These are phyloP conservation scores for Cylindrodendrum hubeiense DNA, from an alignment of 2,329 filamentous ascomycete species.

Conservation along the genomic window DNA sequence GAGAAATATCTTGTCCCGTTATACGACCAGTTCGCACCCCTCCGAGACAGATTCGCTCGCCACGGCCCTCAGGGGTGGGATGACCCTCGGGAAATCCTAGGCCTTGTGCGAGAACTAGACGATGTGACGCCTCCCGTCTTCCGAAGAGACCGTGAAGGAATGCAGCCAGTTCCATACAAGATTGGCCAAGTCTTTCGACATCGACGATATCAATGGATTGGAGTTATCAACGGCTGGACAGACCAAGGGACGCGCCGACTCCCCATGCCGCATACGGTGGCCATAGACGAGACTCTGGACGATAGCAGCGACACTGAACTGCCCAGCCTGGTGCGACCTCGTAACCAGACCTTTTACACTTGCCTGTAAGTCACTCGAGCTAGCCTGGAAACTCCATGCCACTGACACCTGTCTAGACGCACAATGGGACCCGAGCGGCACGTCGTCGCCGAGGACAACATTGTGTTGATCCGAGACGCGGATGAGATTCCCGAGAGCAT, in stretches of 20 bases:
- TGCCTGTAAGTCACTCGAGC: slow-evolving; percentile 76
- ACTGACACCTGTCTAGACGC: slow-evolving; percentile 41
- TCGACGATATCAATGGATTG: slow-evolving; percentile 81
- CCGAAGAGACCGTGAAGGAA: slow-evolving; percentile 43
- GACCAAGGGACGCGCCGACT: slow-evolving; percentile 53
- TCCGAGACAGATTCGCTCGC: slow-evolving; percentile 43
- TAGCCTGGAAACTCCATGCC: not conserved
- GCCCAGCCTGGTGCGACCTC: slow-evolving; percentile 42
- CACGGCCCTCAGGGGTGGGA: slow-evolving; percentile 44
- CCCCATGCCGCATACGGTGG: slow-evolving; percentile 42
- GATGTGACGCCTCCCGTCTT: slow-evolving; percentile 52
- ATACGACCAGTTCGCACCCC: slow-evolving; percentile 59
- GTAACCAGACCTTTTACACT: slow-evolving; percentile 75
- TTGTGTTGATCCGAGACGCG: slow-evolving; percentile 69
- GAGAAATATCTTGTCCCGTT: slow-evolving; percentile 75
- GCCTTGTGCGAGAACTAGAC: slow-evolving; percentile 59
- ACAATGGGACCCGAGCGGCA: slow-evolving; percentile 51
- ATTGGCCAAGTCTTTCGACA: slow-evolving; percentile 91
- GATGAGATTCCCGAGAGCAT: slow-evolving; percentile 67
- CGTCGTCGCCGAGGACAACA: slow-evolving; percentile 77
- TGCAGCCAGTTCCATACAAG: slow-evolving; percentile 60
- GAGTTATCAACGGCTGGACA: slow-evolving; percentile 91
- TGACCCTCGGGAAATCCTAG: slow-evolving; percentile 47
- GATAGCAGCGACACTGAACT: slow-evolving; percentile 45
- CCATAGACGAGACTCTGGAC: slow-evolving; percentile 43